Evolutionary conservation across 768 basidiomycete species (phyloP), one percentile per base, ranked within the genome.

Genomic region (Dioszegia hungarica): DNA sequence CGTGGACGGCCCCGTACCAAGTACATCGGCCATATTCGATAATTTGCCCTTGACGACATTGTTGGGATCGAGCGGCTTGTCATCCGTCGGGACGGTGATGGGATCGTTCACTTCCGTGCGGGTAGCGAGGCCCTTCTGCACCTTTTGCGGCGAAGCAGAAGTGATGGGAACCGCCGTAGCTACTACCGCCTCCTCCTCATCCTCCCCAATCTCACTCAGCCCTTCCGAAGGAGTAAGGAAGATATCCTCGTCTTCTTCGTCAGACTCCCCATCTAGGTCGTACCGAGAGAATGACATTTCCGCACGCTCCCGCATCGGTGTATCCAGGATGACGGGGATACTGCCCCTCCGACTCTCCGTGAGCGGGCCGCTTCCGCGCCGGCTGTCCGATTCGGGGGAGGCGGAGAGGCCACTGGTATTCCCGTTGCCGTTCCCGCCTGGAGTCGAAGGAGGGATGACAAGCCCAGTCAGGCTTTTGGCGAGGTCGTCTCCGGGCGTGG

Each of bases 191-290:
- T 40, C 40, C 1, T 59, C 52, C 41, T 66, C 68, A 19, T 62
- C 73, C 57, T 75, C 74, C 40, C 69, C 74, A 5, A 76, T 70
- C 49, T 74, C 73, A 47, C 73, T 74, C 46, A 76, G 56, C 1
- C 75, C 75, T 24, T 76, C 75, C 6, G 69, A 60, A 15, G 75
- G 69, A 20, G 69, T 76, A 20, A 62, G 52, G 55, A 73, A 76
- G 1, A 64, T 64, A 33, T 61, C 64, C 38, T 70, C 68, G 20
- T 68, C 67, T 14, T 70, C 69, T 31, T 57, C 57, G 9, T 57
- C 56, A 3, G 63, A 63, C 2, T 67, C 68, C 11, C 61, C 65
- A 2, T 61, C 72, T 6, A 64, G 63, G 40, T 69, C 67, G 69
- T 73, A 75, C 37, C 69, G 66, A 6, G 70, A 72, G 49, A 73